Conservation (phyloP, 805 yeast genomes). For the Nakazawaea holstii region DNA sequence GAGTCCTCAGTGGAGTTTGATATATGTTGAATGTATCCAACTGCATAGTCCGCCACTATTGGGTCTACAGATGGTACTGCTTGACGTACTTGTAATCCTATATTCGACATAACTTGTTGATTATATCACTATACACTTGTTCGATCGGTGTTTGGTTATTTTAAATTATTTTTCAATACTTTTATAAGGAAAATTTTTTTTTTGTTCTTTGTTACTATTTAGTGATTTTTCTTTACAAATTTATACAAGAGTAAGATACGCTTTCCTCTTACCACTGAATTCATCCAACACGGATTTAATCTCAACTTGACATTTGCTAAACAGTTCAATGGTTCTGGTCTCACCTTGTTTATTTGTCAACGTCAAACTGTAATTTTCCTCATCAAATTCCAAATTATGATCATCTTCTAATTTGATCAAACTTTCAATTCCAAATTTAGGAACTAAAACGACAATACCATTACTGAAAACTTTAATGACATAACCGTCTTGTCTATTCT, state of each 20-base stretch:
- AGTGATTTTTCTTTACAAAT: background rate
- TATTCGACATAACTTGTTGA: constrained; percentile 23
- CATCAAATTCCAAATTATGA: constrained; percentile 62
- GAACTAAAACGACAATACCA: constrained; percentile 92
- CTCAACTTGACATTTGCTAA: constrained; percentile 80
- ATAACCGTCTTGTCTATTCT: constrained; percentile 80
- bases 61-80: constrained; percentile 86
- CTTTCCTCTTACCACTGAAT: constrained; percentile 87
- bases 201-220: background rate
- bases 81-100: constrained; percentile 61
- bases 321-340: constrained; percentile 47
- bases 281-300: constrained; percentile 82
- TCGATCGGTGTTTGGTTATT: background rate
- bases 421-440: constrained; percentile 94
- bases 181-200: background rate
- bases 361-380: constrained; percentile 65
- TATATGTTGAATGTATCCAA: constrained; percentile 83
- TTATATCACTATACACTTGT: background rate
- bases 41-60: constrained; percentile 82
- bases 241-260: constrained; percentile 60
- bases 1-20: constrained; percentile 76
- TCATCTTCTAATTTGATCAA: constrained; percentile 77
- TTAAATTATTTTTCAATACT: background rate
- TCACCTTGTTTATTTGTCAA: constrained; percentile 45
- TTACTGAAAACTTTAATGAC: constrained; percentile 89